These are phyloP conservation scores for Lentinula sp. DNA, from an alignment of 768 basidiomycete species.

Conservation along the genomic window DNA sequence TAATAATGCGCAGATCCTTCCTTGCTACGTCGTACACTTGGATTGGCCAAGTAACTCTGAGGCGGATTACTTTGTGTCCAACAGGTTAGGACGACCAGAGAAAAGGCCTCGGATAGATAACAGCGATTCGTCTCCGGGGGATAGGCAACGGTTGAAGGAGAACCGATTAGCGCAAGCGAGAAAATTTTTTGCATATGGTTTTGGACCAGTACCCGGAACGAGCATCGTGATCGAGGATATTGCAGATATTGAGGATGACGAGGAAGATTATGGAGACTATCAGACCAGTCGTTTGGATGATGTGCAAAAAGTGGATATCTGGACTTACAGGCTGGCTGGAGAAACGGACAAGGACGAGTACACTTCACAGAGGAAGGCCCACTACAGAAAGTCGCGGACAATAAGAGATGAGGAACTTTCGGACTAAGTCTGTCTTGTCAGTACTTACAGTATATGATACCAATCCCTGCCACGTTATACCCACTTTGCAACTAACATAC, in stretches of 20 bases:
- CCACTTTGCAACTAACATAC: neutral
- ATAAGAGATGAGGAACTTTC: neutral
- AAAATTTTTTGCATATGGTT: slow-evolving; percentile 8
- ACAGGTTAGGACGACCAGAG: too few species aligned
- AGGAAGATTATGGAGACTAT: slow-evolving; percentile 10
- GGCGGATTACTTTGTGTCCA: neutral
- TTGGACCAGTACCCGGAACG: slow-evolving; percentile 5
- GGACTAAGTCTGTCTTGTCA: neutral
- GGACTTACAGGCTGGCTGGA: neutral
- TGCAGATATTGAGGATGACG: slow-evolving; percentile 8
- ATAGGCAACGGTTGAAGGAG: slow-evolving; percentile 2
- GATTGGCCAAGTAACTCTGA: neutral
- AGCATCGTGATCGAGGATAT: slow-evolving; percentile 6
- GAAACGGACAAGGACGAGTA: slow-evolving; percentile 6
- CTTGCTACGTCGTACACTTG: slow-evolving; percentile 8
- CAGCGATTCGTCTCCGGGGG: slow-evolving; percentile 4
- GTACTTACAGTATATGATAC: neutral
- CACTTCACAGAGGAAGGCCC: neutral
- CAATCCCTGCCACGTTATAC: neutral
- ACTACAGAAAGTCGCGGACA: neutral
- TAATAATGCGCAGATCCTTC: slow-evolving; percentile 6
- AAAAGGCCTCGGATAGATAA: slow-evolving; percentile 4
- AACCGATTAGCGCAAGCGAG: slow-evolving; percentile 6
- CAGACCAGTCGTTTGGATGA: slow-evolving; percentile 6
- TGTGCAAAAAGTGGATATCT: slow-evolving; percentile 4